Percentiles rank a stretch among this genome's conserved stretches.
phyloP scores from a whole-genome alignment of 2,329 filamentous ascomycete genomes.

The Emergomyces pasteurianus region DNA sequence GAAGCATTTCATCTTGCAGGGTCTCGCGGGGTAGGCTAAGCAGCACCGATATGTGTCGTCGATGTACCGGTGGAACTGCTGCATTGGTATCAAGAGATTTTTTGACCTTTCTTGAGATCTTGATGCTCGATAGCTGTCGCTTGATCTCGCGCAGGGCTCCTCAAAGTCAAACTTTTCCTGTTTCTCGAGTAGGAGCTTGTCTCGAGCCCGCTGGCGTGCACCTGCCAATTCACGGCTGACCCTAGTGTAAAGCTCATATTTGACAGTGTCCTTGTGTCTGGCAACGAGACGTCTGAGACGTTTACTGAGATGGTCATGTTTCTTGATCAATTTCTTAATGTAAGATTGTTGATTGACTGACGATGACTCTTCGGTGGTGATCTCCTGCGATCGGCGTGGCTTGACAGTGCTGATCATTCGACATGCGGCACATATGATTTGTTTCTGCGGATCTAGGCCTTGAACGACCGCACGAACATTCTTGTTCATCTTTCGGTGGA shows the following conservation, averaged over 20 bases:
- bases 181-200: constrained; percentile 9
- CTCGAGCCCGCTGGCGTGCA: constrained; percentile 6
- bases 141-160: constrained; percentile 13
- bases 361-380: too few species aligned
- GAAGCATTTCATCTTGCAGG: too few species aligned
- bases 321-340: not conserved
- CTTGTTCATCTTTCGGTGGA: constrained; percentile 1
- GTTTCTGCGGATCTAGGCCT: not conserved
- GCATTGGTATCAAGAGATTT: constrained; percentile 11
- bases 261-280: not conserved
- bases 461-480: not conserved
- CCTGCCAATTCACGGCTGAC: not conserved
- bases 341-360: not conserved
- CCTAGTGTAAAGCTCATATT: not conserved
- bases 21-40: too few species aligned
- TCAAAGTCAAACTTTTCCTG: constrained; percentile 11
- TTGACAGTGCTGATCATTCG: too few species aligned
- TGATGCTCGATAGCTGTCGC: constrained; percentile 12
- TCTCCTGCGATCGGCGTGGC: too few species aligned
- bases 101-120: constrained; percentile 8
- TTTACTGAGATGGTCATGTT: not conserved
- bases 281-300: not conserved
- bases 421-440: too few species aligned
- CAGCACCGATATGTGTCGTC: constrained; percentile 16
- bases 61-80: constrained; percentile 15